Base-by-base conservation (phyloP, 257 asterid genomes). In the Nicotiana sylvestris region DNA sequence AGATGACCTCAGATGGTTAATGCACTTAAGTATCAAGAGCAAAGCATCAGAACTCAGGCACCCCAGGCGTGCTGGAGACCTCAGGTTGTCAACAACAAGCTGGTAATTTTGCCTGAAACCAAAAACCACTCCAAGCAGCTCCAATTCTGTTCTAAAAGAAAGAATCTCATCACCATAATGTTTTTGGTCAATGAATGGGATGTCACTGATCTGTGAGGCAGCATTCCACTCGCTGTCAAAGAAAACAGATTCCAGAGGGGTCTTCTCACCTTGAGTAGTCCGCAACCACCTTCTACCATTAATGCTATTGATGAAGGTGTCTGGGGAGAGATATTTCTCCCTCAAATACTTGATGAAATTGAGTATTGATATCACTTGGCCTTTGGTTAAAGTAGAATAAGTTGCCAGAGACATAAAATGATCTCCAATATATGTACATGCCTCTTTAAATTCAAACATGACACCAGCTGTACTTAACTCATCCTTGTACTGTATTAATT, bases 101-200 rank as follows among this genome's bases (percentile, higher is more conserved):
- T 81, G 21, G 81, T 85, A 81, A 46, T 79, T 85, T 17, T 64
- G 25, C 5, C 39, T 2, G 79, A 87, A 85, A 64, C 80, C 85
- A 67, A 68, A 49, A n/a, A 77, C 69, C 76, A 87, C 88, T 2
- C 90, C 90, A 53, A 87, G 85, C 17, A 87, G 80, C 82, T 62
- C 9, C 2, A 87, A 72, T 57, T 87, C 90, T 13, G 2, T 4
- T n/a, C 3, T 51, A 49, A 76, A 85, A 67, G 85, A 78, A 39
- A 3, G 72, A 53, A 87, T 77, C 0, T 18, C 82, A 7, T 2
- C 37, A 2, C 90, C 90, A 83, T 81, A 87, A 25, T 83, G 84
- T 1, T 69, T 78, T n/a, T 55, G 79, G 81, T 87, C 90, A 83
- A 87, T 12, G 49, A 87, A 87, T 2, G 90, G 90, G n/a, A 87